Conservation (phyloP, 257 asterid genomes). For the Prunella vulgaris region DNA sequence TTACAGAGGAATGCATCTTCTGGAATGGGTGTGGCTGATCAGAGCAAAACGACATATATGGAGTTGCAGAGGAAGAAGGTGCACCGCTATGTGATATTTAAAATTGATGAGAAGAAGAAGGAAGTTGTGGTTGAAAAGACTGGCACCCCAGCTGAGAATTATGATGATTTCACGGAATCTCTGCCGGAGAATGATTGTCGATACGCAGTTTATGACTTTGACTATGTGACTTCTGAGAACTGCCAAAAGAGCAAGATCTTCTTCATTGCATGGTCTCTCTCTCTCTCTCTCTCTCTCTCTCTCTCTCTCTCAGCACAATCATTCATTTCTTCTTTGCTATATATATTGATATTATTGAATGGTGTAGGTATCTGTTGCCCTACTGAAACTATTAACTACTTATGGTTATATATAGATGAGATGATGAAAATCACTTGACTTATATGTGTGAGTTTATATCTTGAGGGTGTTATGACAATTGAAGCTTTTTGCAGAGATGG, state of each 20-base stretch:
- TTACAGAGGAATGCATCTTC: slow-evolving; percentile 51
- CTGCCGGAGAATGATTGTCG: slow-evolving; percentile 67
- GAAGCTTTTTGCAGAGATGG: not conserved
- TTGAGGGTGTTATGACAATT: not conserved
- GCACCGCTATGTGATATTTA: slow-evolving; percentile 52
- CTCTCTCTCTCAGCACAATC: not conserved
- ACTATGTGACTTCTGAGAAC: slow-evolving; percentile 62
- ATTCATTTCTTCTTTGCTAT: not conserved
- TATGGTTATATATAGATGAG: not conserved
- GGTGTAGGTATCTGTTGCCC: not conserved
- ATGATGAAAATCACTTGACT: not conserved
- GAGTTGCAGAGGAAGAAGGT: slow-evolving; percentile 61
- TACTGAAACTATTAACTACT: not conserved
- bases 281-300: not conserved
- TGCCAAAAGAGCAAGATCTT: slow-evolving; percentile 70
- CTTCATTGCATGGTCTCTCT: slow-evolving; percentile 55
- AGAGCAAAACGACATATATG: slow-evolving; percentile 51
- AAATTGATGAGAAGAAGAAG: slow-evolving; percentile 60
- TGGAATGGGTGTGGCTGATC: slow-evolving; percentile 67
- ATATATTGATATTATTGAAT: not conserved
- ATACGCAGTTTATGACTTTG: slow-evolving; percentile 63
- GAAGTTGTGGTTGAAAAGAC: slow-evolving; percentile 67
- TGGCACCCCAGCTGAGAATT: slow-evolving; percentile 55
- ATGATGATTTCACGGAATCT: slow-evolving; percentile 53
- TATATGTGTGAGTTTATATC: not conserved